These are phyloP conservation scores for Candida ponderosae DNA, from an alignment of 805 yeast genomes.

Conservation along the genomic window DNA sequence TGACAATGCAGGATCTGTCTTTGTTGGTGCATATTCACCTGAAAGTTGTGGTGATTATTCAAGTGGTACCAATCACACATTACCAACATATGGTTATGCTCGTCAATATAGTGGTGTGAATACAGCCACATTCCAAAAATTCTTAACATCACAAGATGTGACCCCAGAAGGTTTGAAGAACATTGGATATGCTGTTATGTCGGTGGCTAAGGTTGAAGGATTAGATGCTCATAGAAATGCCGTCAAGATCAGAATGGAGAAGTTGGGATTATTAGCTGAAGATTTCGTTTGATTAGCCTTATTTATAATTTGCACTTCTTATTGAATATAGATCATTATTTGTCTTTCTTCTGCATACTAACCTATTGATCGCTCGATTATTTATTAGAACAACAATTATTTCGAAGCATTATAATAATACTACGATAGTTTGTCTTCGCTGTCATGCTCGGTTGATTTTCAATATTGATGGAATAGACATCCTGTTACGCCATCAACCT, in stretches of 20 bases:
- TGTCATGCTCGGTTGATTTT: no score
- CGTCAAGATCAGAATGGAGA: constrained; percentile 87
- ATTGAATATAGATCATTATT: no score
- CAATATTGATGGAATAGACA: no score
- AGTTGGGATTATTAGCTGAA: constrained; percentile 47
- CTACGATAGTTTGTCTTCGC: no score
- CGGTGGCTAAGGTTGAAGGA: constrained; percentile 93
- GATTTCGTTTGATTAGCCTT: constrained; percentile 17
- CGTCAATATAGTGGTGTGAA: constrained; percentile 96
- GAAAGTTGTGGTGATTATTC: constrained; percentile 99
- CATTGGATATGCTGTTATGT: constrained; percentile 96
- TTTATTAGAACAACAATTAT: no score
- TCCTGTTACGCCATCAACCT: no score
- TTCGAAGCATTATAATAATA: no score
- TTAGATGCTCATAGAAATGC: constrained; percentile 97
- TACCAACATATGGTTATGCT: constrained; percentile 98
- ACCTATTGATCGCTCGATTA: no score
- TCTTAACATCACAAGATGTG: constrained; percentile 88
- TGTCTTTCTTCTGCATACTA: no score
- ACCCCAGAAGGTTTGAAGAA: constrained; percentile 75
- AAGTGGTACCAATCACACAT: constrained; percentile 95
- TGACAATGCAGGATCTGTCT: constrained; percentile 92
- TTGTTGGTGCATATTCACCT: constrained; percentile 94
- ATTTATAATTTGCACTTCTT: background rate
- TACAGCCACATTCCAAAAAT: constrained; percentile 92